These are phyloP conservation scores for Luffa acutangula DNA, from an alignment of 306 rosid species.

Conservation along the genomic window DNA sequence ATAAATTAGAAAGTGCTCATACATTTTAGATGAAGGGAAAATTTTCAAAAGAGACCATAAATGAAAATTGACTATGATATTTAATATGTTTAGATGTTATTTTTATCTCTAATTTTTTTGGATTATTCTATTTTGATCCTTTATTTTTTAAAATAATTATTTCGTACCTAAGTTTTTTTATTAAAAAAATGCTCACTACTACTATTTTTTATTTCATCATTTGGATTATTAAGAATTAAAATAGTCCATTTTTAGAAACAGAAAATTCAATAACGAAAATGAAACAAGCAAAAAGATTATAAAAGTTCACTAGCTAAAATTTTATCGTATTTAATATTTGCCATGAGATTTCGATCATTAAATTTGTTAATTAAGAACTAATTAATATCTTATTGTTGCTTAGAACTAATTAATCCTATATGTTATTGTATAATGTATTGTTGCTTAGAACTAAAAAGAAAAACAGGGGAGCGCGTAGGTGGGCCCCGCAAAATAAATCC, in stretches of 20 bases:
- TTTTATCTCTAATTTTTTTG: no score
- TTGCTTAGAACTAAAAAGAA: neutral
- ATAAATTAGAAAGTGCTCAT: neutral
- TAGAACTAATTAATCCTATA: neutral
- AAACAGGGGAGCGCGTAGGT: neutral
- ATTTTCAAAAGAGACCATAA: neutral
- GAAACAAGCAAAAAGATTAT: neutral
- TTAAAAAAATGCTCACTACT: no score
- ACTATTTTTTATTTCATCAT: no score
- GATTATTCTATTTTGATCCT: no score
- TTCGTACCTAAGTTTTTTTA: no score
- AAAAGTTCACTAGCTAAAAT: neutral
- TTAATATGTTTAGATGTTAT: no score
- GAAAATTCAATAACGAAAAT: neutral
- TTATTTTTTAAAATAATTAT: no score
- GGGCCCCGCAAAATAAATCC: neutral
- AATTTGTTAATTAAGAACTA: neutral
- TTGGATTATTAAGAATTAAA: no score
- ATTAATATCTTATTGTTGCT: neutral
- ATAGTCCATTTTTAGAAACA: no score
- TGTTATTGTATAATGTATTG: neutral
- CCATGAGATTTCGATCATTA: neutral
- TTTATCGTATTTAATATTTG: neutral
- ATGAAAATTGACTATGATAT: neutral
- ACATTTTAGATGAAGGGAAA: no score